These are phyloP conservation scores for Arachnomyces sp. DNA, from an alignment of 2,329 filamentous ascomycete genomes.

Conservation along the genomic window DNA sequence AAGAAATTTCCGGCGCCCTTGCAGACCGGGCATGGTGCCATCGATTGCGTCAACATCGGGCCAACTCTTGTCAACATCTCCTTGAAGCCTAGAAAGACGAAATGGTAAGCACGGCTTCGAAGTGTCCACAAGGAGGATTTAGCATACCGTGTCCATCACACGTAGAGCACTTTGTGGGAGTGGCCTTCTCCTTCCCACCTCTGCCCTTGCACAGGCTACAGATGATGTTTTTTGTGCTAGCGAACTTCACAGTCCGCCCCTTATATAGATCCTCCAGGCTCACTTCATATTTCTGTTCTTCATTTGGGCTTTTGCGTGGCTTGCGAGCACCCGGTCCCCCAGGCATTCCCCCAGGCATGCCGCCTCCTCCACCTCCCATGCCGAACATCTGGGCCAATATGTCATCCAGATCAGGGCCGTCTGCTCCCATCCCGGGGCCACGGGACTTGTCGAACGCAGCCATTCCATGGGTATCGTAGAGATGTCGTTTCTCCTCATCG, in stretches of 20 bases:
- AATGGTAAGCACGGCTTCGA: conserved; percentile 1
- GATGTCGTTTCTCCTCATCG: conserved; percentile 84
- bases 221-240: conserved; percentile 87
- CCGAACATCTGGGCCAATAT: conserved; percentile 88
- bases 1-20: conserved; percentile 76
- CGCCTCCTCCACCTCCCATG: conserved; percentile 49
- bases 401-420: conserved; percentile 70
- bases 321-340: conserved; percentile 31
- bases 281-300: conserved; percentile 87
- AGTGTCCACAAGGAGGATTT: neutral
- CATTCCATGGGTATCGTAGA: conserved; percentile 96
- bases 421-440: conserved; percentile 56
- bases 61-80: conserved; percentile 76
- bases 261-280: conserved; percentile 94
- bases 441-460: conserved; percentile 74
- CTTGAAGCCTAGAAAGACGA: conserved; percentile 48
- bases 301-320: conserved; percentile 63
- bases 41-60: conserved; percentile 74
- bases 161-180: conserved; percentile 71
- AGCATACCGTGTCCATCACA: conserved; percentile 67
- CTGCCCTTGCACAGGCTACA: conserved; percentile 81
- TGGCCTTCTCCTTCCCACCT: conserved; percentile 87
- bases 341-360: conserved; percentile 50
- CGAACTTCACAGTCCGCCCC: conserved; percentile 95
- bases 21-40: conserved; percentile 74